phyloP scores from a whole-genome alignment of 2,329 filamentous ascomycete genomes.

The Malbranchea zuffiana region DNA sequence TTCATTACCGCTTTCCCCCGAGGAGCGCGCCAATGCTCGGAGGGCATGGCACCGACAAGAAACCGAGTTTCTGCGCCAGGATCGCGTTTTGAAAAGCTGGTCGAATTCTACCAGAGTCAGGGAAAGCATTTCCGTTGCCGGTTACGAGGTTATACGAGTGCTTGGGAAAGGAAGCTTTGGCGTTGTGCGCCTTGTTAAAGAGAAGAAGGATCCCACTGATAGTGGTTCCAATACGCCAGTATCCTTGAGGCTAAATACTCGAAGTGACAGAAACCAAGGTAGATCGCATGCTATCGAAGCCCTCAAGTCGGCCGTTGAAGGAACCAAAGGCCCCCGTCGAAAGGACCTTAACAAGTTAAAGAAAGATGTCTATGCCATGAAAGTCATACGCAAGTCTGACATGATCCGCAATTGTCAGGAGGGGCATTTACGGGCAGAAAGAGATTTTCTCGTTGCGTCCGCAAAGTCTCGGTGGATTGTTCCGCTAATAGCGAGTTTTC shows the following conservation, averaged over 20 bases:
- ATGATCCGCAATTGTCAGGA: conserved; percentile 90
- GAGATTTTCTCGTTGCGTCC: conserved; percentile 82
- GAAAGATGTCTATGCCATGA: conserved; percentile 80
- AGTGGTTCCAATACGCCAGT: too few relatives aligned
- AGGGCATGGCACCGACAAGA: conserved; percentile 56
- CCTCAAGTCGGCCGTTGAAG: conserved; percentile 18
- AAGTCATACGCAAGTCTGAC: conserved; percentile 85
- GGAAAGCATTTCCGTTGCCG: conserved; percentile 44
- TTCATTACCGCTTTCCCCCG: conserved; percentile 43
- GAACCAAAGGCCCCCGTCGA: conserved; percentile 20
- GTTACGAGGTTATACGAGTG: conserved; percentile 72
- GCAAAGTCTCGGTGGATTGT: conserved; percentile 87
- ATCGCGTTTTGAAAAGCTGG: conserved; percentile 56
- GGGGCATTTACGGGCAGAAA: conserved; percentile 78
- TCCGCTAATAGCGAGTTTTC: conserved; percentile 76
- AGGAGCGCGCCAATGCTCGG: conserved; percentile 45
- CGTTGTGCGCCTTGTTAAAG: conserved; percentile 73
- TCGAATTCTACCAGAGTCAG: conserved; percentile 37
- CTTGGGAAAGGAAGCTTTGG: conserved; percentile 93
- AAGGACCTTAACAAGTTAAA: conserved; percentile 24
- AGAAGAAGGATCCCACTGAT: conserved; percentile 34
- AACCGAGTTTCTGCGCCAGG: conserved; percentile 62
- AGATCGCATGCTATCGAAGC: conserved; percentile 16
- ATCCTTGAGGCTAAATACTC: conserved; percentile 9
- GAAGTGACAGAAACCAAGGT: conserved; percentile 11